Conservation (phyloP, 176 grass and related monocot genomes). For the Pontederia paniculata region DNA sequence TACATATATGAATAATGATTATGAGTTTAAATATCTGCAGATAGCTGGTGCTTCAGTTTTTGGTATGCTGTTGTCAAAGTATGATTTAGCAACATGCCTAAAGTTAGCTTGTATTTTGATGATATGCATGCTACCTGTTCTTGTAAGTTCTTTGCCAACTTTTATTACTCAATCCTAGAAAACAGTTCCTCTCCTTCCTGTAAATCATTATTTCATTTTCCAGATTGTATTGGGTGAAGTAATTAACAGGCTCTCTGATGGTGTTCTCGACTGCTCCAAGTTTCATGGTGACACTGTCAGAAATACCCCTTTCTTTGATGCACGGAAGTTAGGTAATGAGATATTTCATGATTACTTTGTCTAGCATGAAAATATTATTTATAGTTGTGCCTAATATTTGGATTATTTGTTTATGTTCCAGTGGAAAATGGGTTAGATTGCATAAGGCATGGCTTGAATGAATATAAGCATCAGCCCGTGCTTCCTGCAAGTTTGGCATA, state of each 20-base stretch:
- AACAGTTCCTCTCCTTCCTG: conserved; percentile 3
- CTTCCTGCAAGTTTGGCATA: conserved; percentile 87
- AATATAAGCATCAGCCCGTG: conserved; percentile 89
- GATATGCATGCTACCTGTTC: conserved; percentile 69
- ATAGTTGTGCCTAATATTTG: conserved; percentile 21
- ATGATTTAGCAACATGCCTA: conserved; percentile 67
- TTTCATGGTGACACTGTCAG: conserved; percentile 32
- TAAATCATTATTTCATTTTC: conserved; percentile 23
- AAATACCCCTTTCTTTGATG: conserved; percentile 42
- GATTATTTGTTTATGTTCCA: conserved; percentile 20
- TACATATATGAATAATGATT: neutral
- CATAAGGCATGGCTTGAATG: conserved; percentile 78
- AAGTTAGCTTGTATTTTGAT: conserved; percentile 72
- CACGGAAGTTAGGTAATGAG: conserved; percentile 57
- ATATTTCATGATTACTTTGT: conserved; percentile 10
- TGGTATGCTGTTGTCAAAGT: conserved; percentile 79
- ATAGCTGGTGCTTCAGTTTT: conserved; percentile 82
- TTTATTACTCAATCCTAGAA: conserved; percentile 16
- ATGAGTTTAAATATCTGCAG: conserved; percentile 31
- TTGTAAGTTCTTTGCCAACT: conserved; percentile 36
- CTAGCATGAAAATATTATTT: conserved; percentile 16
- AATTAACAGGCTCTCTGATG: conserved; percentile 74
- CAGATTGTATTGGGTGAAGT: conserved; percentile 82
- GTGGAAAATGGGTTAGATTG: conserved; percentile 69
- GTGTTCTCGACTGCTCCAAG: conserved; percentile 65